Evolutionary conservation across 805 yeast species (phyloP).

Genomic region (Huiozyma sinensis): DNA sequence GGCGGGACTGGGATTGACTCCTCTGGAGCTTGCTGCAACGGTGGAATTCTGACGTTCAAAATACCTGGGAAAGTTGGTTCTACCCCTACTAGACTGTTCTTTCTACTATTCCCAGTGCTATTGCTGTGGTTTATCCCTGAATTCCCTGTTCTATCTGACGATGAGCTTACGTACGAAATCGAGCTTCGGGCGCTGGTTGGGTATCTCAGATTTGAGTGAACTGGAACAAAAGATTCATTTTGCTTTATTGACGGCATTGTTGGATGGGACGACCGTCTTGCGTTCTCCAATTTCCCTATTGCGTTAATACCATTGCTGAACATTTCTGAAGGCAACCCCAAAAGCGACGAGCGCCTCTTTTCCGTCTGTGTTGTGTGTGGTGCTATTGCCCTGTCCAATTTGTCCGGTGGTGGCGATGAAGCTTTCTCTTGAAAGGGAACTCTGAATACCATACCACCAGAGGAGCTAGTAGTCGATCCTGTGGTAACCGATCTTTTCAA

Average conservation of each 20-base stretch:
- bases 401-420: neutral
- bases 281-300: no score
- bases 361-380: neutral
- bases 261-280: no score
- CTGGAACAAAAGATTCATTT: no score
- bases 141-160: constrained; percentile 22
- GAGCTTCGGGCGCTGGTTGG: constrained; percentile 10
- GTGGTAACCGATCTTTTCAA: constrained; percentile 5
- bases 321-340: constrained; percentile 2
- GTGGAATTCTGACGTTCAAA: constrained; percentile 35
- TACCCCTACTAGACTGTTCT: constrained; percentile 13
- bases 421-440: constrained; percentile 57
- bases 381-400: no score
- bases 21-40: constrained; percentile 44
- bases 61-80: constrained; percentile 9
- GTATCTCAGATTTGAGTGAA: neutral
- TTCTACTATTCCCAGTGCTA: constrained; percentile 9
- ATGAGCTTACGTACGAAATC: constrained; percentile 21
- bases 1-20: constrained; percentile 39
- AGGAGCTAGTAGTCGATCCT: constrained; percentile 22
- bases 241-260: neutral
- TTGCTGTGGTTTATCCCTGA: constrained; percentile 6
- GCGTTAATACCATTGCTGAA: no score
- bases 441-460: constrained; percentile 39
- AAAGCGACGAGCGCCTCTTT: constrained; percentile 16